Conservation (phyloP, 2,329 filamentous ascomycete genomes). For the Pestalotiopsis sp. region DNA sequence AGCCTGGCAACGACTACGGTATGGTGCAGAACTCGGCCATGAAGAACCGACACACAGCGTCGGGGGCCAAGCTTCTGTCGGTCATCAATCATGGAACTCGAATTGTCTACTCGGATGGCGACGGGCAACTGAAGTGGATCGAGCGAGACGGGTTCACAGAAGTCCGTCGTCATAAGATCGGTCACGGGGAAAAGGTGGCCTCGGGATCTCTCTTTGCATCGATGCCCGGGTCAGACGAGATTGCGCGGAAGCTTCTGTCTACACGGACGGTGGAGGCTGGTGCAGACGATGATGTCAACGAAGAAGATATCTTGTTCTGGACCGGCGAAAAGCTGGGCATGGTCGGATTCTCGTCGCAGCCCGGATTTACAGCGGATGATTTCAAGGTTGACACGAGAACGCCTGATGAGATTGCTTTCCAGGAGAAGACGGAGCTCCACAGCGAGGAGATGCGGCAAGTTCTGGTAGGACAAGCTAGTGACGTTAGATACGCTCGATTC, state of each 20-base stretch:
- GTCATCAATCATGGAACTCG: constrained; percentile 81
- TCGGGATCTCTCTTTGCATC: constrained; percentile 53
- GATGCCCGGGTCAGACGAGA: constrained; percentile 64
- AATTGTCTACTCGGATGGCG: constrained; percentile 81
- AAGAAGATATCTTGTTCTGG: constrained; percentile 81
- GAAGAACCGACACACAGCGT: constrained; percentile 83
- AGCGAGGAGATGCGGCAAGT: constrained; percentile 73
- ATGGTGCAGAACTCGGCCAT: constrained; percentile 52
- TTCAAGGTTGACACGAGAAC: constrained; percentile 50
- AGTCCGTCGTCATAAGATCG: constrained; percentile 56
- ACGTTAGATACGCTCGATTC: constrained; percentile 73
- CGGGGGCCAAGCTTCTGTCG: constrained; percentile 78
- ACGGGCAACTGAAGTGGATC: constrained; percentile 86
- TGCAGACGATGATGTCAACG: constrained; percentile 36
- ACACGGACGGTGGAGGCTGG: constrained; percentile 43
- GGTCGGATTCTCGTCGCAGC: constrained; percentile 60
- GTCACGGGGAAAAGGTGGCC: constrained; percentile 52
- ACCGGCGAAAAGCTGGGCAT: constrained; percentile 84
- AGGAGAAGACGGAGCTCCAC: constrained; percentile 63
- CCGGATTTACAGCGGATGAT: constrained; percentile 51
- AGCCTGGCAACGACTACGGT: constrained; percentile 21
- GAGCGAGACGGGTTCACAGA: constrained; percentile 78
- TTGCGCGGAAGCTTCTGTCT: constrained; percentile 79
- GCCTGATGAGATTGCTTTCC: constrained; percentile 50
- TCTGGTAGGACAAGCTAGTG: constrained; percentile 76